Conservation (phyloP, 2,329 filamentous ascomycete species). For the Nemania diffusa region DNA sequence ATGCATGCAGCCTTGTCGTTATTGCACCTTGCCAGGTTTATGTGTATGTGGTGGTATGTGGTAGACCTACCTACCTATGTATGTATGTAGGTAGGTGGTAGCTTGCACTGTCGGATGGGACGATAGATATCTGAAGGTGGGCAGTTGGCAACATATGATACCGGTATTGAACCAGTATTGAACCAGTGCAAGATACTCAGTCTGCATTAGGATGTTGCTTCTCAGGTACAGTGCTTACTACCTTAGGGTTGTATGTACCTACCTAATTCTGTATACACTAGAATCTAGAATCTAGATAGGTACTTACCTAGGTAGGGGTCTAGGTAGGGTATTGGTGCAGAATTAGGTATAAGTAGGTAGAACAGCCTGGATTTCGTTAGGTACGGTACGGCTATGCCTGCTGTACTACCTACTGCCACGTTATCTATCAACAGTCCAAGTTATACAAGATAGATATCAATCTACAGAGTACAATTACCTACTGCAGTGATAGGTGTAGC, state of each 20-base stretch:
- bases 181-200: too few species aligned
- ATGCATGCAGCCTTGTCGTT: slow-evolving; percentile 34
- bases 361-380: too few species aligned
- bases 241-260: neutral
- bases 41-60: neutral
- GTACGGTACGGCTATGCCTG: too few species aligned
- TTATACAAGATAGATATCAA: too few species aligned
- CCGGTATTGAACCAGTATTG: neutral
- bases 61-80: neutral
- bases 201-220: neutral
- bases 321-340: too few species aligned
- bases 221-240: neutral
- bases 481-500: too few species aligned
- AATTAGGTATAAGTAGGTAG: neutral
- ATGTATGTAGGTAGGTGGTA: neutral
- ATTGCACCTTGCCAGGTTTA: slow-evolving; percentile 8
- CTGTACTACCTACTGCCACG: too few species aligned
- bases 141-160: neutral
- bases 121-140: neutral
- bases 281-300: neutral
- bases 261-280: neutral
- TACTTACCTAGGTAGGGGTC: too few species aligned
- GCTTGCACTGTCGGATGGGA: neutral
- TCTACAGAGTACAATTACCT: too few species aligned
- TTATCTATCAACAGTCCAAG: too few species aligned